Conservation (phyloP, 805 yeast species). For the Pichia paraexigua region DNA sequence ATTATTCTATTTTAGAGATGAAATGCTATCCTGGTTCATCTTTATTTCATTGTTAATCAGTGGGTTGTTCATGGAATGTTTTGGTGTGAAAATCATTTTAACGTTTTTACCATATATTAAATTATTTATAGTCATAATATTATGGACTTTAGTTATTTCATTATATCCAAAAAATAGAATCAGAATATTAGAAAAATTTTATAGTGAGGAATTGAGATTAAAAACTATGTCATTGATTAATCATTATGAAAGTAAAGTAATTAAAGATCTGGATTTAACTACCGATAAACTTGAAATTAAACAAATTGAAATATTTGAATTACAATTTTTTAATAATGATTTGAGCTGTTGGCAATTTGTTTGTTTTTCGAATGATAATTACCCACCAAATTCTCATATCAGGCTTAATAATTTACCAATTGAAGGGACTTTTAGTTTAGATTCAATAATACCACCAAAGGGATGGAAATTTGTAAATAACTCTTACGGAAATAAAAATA, state of each 20-base stretch:
- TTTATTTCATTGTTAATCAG: constrained; percentile 29
- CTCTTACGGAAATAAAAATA: background rate
- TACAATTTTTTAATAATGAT: constrained; percentile 44
- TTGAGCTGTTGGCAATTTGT: constrained; percentile 56
- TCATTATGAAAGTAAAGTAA: constrained; percentile 36
- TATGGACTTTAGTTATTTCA: constrained; percentile 43
- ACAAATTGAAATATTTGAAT: constrained; percentile 59
- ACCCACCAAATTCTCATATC: constrained; percentile 38
- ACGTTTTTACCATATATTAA: constrained; percentile 24
- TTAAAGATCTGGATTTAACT: constrained; percentile 31
- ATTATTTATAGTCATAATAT: constrained; percentile 25
- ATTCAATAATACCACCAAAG: constrained; percentile 45
- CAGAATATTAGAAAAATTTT: constrained; percentile 36
- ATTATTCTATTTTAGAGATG: constrained; percentile 59
- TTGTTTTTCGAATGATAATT: constrained; percentile 50
- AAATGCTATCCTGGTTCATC: constrained; percentile 45
- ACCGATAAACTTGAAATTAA: constrained; percentile 30
- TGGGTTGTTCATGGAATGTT: constrained; percentile 19
- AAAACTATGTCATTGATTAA: constrained; percentile 41
- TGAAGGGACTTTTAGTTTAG: constrained; percentile 24
- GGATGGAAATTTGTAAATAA: constrained; percentile 44
- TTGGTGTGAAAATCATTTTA: constrained; percentile 21
- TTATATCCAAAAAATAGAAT: constrained; percentile 52
- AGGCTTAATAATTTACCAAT: constrained; percentile 27
- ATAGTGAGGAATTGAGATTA: constrained; percentile 60